Conservation (phyloP, 805 yeast species). For the Myxozyma nipponensis region DNA sequence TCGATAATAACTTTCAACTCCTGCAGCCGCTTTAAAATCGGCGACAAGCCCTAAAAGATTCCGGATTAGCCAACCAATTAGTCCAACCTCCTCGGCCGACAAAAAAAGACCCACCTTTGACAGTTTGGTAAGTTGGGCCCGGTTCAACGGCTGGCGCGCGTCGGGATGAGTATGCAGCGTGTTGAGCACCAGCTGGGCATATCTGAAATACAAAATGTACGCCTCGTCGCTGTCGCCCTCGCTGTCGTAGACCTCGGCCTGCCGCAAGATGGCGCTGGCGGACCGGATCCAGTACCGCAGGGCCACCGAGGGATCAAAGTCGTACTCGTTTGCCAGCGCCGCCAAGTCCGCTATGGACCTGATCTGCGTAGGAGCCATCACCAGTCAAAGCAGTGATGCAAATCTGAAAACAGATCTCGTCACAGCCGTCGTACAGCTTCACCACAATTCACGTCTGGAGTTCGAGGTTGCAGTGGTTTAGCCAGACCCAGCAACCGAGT, state of each 20-base stretch:
- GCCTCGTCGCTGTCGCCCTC: slow-evolving; percentile 49
- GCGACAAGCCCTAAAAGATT: slow-evolving; percentile 3
- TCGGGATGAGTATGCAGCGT: slow-evolving; percentile 48
- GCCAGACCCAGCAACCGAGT: too few species aligned
- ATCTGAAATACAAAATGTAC: slow-evolving; percentile 54
- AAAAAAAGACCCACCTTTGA: slow-evolving; percentile 15
- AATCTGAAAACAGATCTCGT: not conserved
- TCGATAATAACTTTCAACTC: slow-evolving; percentile 27
- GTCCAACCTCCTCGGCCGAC: not conserved
- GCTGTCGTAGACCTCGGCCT: slow-evolving; percentile 46
- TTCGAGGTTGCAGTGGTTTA: too few species aligned
- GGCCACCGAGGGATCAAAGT: slow-evolving; percentile 50
- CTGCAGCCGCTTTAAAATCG: slow-evolving; percentile 17
- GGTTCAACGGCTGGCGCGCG: slow-evolving; percentile 32
- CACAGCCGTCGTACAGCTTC: too few species aligned
- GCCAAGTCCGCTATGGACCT: slow-evolving; percentile 17
- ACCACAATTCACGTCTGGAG: too few species aligned
- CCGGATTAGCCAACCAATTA: not conserved
- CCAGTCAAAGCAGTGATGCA: not conserved
- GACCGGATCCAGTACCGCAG: slow-evolving; percentile 55
- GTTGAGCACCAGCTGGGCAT: slow-evolving; percentile 54
- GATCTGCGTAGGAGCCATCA: slow-evolving; percentile 1
- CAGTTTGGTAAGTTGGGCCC: slow-evolving; percentile 7
- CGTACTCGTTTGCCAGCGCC: slow-evolving; percentile 47
- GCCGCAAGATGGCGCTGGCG: slow-evolving; percentile 47